Evolutionary conservation across 2,329 filamentous ascomycete genomes (phyloP).

Genomic region (Orbilia brochopaga): DNA sequence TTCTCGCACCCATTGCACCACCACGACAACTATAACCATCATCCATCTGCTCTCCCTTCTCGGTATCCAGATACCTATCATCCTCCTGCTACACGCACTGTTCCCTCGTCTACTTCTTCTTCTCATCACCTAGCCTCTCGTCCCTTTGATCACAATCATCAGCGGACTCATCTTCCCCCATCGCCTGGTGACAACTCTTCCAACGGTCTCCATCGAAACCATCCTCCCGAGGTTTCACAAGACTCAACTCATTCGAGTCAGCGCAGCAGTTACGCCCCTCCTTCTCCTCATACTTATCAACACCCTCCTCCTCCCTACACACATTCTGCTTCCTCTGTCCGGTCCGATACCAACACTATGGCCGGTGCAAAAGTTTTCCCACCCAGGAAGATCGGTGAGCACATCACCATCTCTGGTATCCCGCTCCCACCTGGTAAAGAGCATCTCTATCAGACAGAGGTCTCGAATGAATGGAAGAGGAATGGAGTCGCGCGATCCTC

Average conservation of each 20-base stretch:
- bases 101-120: background rate
- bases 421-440: conserved; percentile 21
- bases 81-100: background rate
- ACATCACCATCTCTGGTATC: conserved; percentile 8
- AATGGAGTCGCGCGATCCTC: conserved; percentile 33
- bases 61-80: conserved; percentile 1
- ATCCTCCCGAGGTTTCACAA: background rate
- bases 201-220: background rate
- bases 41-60: background rate
- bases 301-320: conserved; percentile 7
- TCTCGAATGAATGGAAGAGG: conserved; percentile 27
- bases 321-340: background rate
- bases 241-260: background rate
- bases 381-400: conserved; percentile 18
- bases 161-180: background rate
- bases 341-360: background rate
- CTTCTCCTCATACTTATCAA: background rate
- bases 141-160: conserved; percentile 7
- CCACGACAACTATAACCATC: background rate
- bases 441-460: conserved; percentile 12
- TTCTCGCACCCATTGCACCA: background rate
- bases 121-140: background rate
- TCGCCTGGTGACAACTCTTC: background rate
- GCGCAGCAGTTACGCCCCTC: background rate
- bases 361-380: background rate